These are phyloP conservation scores for Eragrostis tef DNA, from an alignment of 202 grass and related monocot genomes.

Conservation along the genomic window DNA sequence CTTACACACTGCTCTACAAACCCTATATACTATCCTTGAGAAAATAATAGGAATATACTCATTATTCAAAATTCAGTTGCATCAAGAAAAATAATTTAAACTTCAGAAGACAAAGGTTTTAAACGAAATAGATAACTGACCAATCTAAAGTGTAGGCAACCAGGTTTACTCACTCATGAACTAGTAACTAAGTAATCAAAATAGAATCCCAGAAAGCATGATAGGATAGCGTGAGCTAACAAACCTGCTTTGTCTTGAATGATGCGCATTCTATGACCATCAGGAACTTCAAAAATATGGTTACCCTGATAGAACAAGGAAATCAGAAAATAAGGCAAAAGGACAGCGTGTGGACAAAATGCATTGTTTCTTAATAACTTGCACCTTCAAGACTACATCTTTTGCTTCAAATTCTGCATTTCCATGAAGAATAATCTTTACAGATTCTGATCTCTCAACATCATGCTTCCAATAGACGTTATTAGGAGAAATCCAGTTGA, in stretches of 20 bases:
- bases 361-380: not conserved
- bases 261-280: slow-evolving; percentile 79
- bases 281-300: slow-evolving; percentile 83
- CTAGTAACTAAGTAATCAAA: not conserved
- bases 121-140: not conserved
- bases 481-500: slow-evolving; percentile 75
- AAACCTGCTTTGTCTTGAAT: slow-evolving; percentile 60
- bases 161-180: slow-evolving; percentile 5
- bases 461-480: slow-evolving; percentile 97
- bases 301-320: slow-evolving; percentile 64
- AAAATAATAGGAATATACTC: not conserved
- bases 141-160: not conserved
- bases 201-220: not conserved
- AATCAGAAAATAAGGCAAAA: slow-evolving; percentile 33
- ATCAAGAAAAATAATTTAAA: not conserved
- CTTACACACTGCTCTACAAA: too few species aligned
- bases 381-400: slow-evolving; percentile 79
- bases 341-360: not conserved
- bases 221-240: slow-evolving; percentile 11
- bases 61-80: not conserved
- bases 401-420: slow-evolving; percentile 96
- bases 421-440: slow-evolving; percentile 90
- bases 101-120: slow-evolving; percentile 16
- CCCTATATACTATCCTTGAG: too few species aligned
- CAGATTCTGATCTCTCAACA: slow-evolving; percentile 79